phyloP scores from a whole-genome alignment of 2,329 filamentous ascomycete genomes.

The Tolypocladium paradoxum region DNA sequence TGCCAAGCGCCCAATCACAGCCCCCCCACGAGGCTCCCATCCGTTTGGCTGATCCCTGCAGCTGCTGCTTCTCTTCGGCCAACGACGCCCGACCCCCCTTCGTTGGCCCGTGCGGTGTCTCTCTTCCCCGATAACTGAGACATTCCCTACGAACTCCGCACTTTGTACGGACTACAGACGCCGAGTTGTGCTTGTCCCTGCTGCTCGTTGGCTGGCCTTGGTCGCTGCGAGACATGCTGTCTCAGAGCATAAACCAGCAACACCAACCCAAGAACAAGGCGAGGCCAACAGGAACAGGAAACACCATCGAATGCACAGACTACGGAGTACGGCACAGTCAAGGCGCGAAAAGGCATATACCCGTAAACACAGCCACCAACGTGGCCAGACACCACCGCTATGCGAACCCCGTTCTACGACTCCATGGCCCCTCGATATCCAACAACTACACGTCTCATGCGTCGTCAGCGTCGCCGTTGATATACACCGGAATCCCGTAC shows the following conservation, averaged over 20 bases:
- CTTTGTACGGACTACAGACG: too few species aligned
- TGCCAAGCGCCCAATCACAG: background rate
- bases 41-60: background rate
- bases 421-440: background rate
- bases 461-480: conserved; percentile 29
- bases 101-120: background rate
- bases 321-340: background rate
- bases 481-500: conserved; percentile 88
- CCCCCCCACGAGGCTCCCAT: background rate
- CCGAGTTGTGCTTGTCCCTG: too few species aligned
- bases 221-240: too few species aligned
- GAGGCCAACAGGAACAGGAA: background rate
- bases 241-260: background rate
- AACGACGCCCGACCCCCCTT: too few species aligned
- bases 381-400: background rate
- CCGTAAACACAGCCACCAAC: background rate
- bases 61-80: too few species aligned
- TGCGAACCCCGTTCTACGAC: background rate
- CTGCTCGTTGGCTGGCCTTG: too few species aligned
- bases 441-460: background rate
- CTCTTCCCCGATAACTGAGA: background rate
- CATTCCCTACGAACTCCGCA: too few species aligned
- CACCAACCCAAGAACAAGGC: background rate
- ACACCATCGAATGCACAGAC: too few species aligned
- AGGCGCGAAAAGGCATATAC: background rate